Evolutionary conservation across 2,329 filamentous ascomycete genomes (phyloP), one percentile per base, ranked within the genome.

Genomic region (Nigrospora osmanthi): DNA sequence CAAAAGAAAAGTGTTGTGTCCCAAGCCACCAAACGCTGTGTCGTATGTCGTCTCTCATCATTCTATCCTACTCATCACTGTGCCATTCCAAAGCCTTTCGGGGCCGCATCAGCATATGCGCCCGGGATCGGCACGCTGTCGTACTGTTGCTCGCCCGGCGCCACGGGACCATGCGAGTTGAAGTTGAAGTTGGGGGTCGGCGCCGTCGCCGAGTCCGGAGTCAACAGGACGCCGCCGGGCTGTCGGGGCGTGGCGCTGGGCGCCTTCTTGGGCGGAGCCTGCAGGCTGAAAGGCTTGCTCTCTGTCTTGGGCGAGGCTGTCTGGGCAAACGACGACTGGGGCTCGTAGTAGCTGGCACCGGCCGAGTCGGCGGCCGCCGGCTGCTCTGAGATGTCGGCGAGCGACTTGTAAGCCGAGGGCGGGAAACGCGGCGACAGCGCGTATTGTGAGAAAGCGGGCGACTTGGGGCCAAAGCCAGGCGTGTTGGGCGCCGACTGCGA

Each of bases 401-500:
- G 62, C 55, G 67, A 75, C 54, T 73, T 68, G 67, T 79, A 82
- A 38, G 69, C 63, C 40, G 73, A 69, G 3, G 78, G 76, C 36
- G 79, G 76, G 66, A 81, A 78, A 55, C 78, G 77, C 37, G 80
- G 80, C 17, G 78, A 80, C 62, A 80, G 67, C 48, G 76, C 74
- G 53, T 72, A 71, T 48, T 71, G 69, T 10, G 68, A 71, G 55
- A 73, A 76, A 36, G 70, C 67, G 64, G 67, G 85, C 17, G 77
- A 81, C 64, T 80, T 85, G 63, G 83, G 81, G 30, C 81, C 83
- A 62, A 94, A 89, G 52, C 89, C 89, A 12, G 91, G 91, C 0
- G 91, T 96, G 73, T 96, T 96, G 55, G 91, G 91, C 6, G 89
- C 90, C 23, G 89, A 95, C 70, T 97, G 90, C 16, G 81, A 72